Evolutionary conservation across 371 early-diverging fungal species (phyloP).

Genomic region (Mortierella sp.): DNA sequence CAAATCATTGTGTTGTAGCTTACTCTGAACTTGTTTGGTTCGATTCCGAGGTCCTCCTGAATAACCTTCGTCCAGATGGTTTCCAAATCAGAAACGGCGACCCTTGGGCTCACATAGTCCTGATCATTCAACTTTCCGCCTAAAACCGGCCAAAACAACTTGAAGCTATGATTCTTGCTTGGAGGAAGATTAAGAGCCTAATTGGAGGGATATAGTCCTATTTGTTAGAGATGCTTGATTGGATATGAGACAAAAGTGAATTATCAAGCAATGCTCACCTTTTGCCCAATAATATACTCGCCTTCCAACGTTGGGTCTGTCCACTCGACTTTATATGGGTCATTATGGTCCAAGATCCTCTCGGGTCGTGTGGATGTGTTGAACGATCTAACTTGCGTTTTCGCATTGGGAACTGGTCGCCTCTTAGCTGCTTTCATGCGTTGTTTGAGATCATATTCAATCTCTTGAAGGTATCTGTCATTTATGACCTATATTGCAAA

Average conservation of each 20-base stretch:
- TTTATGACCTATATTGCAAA: slow-evolving; percentile 29
- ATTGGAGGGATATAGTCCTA: no score
- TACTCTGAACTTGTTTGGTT: slow-evolving; percentile 69
- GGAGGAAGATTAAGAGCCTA: slow-evolving; percentile 47
- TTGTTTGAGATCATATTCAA: slow-evolving; percentile 74
- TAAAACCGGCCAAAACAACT: slow-evolving; percentile 51
- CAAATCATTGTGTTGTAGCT: neutral
- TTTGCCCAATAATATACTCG: slow-evolving; percentile 74
- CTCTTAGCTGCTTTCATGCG: slow-evolving; percentile 87
- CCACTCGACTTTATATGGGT: slow-evolving; percentile 92
- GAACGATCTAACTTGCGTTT: slow-evolving; percentile 76
- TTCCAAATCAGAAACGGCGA: slow-evolving; percentile 81
- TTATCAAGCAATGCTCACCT: slow-evolving; percentile 54
- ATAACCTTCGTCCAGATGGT: slow-evolving; percentile 83
- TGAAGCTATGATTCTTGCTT: slow-evolving; percentile 59
- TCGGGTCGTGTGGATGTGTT: slow-evolving; percentile 77
- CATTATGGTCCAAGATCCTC: slow-evolving; percentile 88
- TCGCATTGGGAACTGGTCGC: slow-evolving; percentile 81
- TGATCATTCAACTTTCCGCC: slow-evolving; percentile 78
- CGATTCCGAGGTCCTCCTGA: slow-evolving; percentile 77
- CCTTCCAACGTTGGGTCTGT: slow-evolving; percentile 60
- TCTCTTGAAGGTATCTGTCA: slow-evolving; percentile 57
- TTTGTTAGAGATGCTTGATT: neutral
- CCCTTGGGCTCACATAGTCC: slow-evolving; percentile 77
- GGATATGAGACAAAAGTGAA: neutral